phyloP scores from a whole-genome alignment of 805 yeast species.

The Dipodascopsis tothii region DNA sequence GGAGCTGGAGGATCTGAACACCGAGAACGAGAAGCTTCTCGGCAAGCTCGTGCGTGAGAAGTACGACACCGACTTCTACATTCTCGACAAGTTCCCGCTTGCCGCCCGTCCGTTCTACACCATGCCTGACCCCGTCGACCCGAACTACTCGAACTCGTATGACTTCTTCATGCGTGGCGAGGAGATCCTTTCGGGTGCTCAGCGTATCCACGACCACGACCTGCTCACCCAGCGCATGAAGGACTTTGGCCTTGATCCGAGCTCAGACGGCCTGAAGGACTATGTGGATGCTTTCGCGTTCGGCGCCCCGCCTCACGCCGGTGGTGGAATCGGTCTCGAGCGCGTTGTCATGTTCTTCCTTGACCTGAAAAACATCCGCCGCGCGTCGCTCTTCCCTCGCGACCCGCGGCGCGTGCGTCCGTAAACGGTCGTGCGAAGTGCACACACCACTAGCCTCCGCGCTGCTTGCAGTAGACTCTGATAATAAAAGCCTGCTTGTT shows the following conservation, averaged over 20 bases:
- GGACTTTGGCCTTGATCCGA: constrained; percentile 74
- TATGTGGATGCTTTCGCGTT: constrained; percentile 86
- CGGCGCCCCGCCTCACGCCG: constrained; percentile 98
- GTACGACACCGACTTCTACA: constrained; percentile 95
- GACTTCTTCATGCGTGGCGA: constrained; percentile 99
- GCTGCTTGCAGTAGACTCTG: no score
- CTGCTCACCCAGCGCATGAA: constrained; percentile 74
- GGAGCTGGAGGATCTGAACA: constrained; percentile 32
- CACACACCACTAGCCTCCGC: no score
- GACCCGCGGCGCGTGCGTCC: constrained; percentile 94
- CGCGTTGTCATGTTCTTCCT: constrained; percentile 97
- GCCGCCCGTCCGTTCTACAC: constrained; percentile 97
- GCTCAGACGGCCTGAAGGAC: constrained; percentile 74
- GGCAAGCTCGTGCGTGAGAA: constrained; percentile 88
- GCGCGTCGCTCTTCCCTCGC: constrained; percentile 99
- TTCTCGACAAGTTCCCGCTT: constrained; percentile 95
- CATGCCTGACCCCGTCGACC: constrained; percentile 93
- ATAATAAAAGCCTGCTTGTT: no score
- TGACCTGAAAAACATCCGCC: constrained; percentile 92
- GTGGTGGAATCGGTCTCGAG: constrained; percentile 99
- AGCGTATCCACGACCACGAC: constrained; percentile 92
- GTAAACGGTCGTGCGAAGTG: no score
- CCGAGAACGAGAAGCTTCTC: constrained; percentile 89
- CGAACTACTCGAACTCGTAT: constrained; percentile 91
- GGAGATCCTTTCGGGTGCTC: constrained; percentile 98